Conservation (phyloP, 345 rosid genomes). For the Noccaea caerulescens region DNA sequence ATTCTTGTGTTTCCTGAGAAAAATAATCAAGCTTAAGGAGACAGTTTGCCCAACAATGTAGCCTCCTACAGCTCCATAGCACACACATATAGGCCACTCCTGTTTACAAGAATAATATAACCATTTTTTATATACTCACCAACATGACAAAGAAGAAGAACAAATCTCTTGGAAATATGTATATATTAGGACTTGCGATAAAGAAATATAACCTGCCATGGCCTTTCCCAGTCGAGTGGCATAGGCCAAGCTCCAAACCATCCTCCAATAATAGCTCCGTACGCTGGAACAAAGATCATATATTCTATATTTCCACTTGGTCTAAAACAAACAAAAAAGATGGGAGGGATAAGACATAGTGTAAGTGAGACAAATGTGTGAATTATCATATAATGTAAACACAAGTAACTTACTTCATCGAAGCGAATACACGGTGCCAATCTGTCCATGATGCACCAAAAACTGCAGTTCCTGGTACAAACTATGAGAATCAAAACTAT, state of each 20-base stretch:
- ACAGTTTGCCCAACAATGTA: constrained; percentile 55
- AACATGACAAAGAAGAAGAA: constrained; percentile 6
- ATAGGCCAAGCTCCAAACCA: constrained; percentile 99
- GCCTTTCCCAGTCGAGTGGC: constrained; percentile 99
- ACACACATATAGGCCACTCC: constrained; percentile 96
- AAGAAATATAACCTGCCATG: constrained; percentile 77
- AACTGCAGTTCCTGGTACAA: constrained; percentile 73
- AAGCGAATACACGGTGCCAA: constrained; percentile 70
- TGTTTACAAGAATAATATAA: constrained; percentile 33
- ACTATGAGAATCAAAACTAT: constrained; percentile 48
- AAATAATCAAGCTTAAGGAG: constrained; percentile 45
- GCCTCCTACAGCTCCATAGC: constrained; percentile 72
- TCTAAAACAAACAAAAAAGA: constrained; percentile 45
- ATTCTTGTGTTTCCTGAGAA: constrained; percentile 35
- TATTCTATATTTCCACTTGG: constrained; percentile 60
- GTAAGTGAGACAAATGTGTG: background rate
- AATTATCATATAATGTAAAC: background rate
- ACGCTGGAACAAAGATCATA: constrained; percentile 77
- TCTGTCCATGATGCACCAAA: constrained; percentile 76
- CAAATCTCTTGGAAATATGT: background rate
- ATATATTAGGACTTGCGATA: background rate
- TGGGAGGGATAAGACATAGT: background rate
- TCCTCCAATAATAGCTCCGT: constrained; percentile 82
- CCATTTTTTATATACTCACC: background rate
- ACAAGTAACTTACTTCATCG: constrained; percentile 54